Percentiles rank a stretch among this genome's conserved stretches.
Conservation (phyloP, 139 green algal genomes). For the Gonium pectorale region DNA sequence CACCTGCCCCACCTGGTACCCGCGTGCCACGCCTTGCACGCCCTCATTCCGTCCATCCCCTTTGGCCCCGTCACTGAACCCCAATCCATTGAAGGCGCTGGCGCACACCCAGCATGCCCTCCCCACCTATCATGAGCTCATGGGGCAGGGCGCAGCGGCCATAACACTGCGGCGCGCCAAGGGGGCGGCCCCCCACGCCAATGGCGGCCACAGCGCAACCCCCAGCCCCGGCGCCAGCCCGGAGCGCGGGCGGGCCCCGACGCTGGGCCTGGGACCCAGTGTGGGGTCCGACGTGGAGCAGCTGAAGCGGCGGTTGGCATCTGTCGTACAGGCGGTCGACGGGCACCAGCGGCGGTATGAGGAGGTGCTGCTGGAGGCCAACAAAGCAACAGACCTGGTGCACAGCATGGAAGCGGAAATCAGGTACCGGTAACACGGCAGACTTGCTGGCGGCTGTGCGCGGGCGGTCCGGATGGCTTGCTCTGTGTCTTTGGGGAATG, state of each 20-base stretch:
- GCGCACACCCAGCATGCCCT: background rate
- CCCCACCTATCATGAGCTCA: constrained; percentile 36
- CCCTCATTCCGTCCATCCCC: too few relatives aligned
- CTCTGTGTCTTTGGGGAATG: too few relatives aligned
- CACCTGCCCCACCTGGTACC: too few relatives aligned
- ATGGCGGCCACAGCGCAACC: background rate
- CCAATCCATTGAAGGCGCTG: background rate
- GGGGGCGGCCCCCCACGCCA: background rate
- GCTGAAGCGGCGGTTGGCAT: constrained; percentile 40
- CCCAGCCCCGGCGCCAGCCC: background rate
- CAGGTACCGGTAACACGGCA: constrained; percentile 26
- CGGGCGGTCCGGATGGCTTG: too few relatives aligned
- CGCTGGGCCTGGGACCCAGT: background rate
- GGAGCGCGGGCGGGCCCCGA: background rate
- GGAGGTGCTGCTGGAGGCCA: constrained; percentile 41
- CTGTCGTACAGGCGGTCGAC: constrained; percentile 24
- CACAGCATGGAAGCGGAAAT: constrained; percentile 51
- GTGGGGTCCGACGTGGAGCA: background rate
- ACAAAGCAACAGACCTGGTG: constrained; percentile 52
- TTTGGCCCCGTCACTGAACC: too few relatives aligned
- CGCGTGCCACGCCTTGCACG: too few relatives aligned
- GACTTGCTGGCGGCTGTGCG: too few relatives aligned
- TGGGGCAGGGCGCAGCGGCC: constrained; percentile 7
- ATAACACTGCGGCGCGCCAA: background rate
- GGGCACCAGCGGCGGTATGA: constrained; percentile 34